A percentile compares a stretch with the other conserved stretches of the same genome.
Evolutionary conservation across 768 basidiomycete species (phyloP).

Genomic region (Boletus rubropictus): DNA sequence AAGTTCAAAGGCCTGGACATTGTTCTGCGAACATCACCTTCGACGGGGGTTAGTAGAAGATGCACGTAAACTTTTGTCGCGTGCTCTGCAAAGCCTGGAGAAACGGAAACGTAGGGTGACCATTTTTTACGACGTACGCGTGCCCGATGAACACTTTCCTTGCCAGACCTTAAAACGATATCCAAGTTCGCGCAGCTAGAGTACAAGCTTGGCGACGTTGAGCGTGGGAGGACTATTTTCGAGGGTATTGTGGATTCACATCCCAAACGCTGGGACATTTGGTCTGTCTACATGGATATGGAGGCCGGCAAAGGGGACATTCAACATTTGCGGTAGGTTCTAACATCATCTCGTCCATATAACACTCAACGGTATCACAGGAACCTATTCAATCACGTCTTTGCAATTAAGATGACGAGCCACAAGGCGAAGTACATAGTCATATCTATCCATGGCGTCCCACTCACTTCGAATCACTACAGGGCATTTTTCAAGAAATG

Average conservation of each 20-base stretch:
- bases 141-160: not conserved
- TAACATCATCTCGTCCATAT: not conserved
- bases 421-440: constrained; percentile 89
- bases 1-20: constrained; percentile 91
- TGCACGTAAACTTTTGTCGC: constrained; percentile 79
- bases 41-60: constrained; percentile 68
- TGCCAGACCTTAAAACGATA: constrained; percentile 87
- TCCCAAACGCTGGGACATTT: constrained; percentile 91
- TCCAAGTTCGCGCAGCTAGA: constrained; percentile 93
- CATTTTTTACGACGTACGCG: not conserved
- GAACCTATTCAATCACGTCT: constrained; percentile 79
- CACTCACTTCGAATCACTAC: constrained; percentile 11
- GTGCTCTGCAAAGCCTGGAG: constrained; percentile 84
- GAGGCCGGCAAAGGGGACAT: constrained; percentile 78
- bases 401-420: constrained; percentile 83
- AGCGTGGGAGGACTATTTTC: constrained; percentile 92
- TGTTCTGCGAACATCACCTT: constrained; percentile 80
- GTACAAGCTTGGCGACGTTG: constrained; percentile 89
- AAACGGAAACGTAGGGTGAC: constrained; percentile 83
- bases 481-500: constrained; percentile 98
- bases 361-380: constrained; percentile 34
- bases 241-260: constrained; percentile 96
- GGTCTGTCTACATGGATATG: constrained; percentile 97
- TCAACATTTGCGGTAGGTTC: constrained; percentile 61
- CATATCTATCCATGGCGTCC: not conserved